phyloP scores from a whole-genome alignment of 495 filamentous ascomycete genomes.

The Collariella sp. region DNA sequence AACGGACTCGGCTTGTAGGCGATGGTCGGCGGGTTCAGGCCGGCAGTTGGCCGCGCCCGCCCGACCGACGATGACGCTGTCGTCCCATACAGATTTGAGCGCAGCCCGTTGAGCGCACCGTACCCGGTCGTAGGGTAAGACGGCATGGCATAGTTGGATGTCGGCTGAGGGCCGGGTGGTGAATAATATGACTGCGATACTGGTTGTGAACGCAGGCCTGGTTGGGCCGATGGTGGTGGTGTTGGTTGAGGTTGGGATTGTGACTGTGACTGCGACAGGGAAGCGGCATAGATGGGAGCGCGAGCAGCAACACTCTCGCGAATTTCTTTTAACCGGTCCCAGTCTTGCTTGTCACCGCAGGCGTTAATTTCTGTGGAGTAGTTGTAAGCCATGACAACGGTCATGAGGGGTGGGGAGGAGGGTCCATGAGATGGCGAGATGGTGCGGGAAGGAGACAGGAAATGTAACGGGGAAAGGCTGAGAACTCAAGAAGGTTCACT shows the following conservation, averaged over 20 bases:
- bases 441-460: not conserved
- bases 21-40: conserved; percentile 11
- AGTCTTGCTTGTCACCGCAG: conserved; percentile 8
- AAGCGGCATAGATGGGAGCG: conserved; percentile 5
- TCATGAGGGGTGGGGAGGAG: not conserved
- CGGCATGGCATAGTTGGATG: conserved; percentile 13
- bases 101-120: conserved; percentile 4
- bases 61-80: not conserved
- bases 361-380: conserved; percentile 15
- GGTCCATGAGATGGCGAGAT: not conserved
- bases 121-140: not conserved
- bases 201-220: not conserved
- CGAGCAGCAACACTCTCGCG: conserved; percentile 17
- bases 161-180: not conserved
- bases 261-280: not conserved
- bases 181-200: conserved; percentile 3
- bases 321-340: conserved; percentile 17
- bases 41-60: not conserved
- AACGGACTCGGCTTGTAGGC: conserved; percentile 73
- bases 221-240: not conserved
- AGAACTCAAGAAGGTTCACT: conserved; percentile 10
- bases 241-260: not conserved
- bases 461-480: not conserved
- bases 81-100: not conserved
- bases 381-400: conserved; percentile 2